Percentiles rank a stretch among this genome's conserved stretches.
phyloP scores from a whole-genome alignment of 306 rosid genomes.

The Clitoria ternatea region DNA sequence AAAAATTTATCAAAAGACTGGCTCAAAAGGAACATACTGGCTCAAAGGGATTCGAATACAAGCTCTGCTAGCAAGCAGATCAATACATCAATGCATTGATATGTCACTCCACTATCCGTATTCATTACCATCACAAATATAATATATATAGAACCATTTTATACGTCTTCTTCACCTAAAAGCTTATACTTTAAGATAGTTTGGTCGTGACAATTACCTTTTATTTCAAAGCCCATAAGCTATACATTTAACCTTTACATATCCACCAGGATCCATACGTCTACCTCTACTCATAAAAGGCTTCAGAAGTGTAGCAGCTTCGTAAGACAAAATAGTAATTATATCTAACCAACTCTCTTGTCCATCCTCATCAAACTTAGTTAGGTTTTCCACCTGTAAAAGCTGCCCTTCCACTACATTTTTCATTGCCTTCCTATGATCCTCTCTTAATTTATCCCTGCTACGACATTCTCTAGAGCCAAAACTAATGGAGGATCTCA shows the following conservation, averaged over 20 bases:
- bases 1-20: conserved; percentile 8
- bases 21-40: neutral
- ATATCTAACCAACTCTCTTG: conserved; percentile 75
- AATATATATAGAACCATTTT: neutral
- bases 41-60: too few species aligned
- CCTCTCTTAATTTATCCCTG: conserved; percentile 66
- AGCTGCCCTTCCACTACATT: conserved; percentile 88
- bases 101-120: neutral
- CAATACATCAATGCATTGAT: conserved; percentile 5
- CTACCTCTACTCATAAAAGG: conserved; percentile 82
- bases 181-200: neutral
- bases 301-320: conserved; percentile 83
- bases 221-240: conserved; percentile 63
- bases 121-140: neutral
- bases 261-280: conserved; percentile 96
- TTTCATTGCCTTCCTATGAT: conserved; percentile 62
- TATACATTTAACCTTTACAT: conserved; percentile 85
- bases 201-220: conserved; percentile 41
- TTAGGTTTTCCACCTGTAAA: conserved; percentile 69
- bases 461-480: conserved; percentile 63
- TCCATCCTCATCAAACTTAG: conserved; percentile 46
- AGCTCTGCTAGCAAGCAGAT: neutral
- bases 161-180: neutral
- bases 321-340: conserved; percentile 80
- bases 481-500: conserved; percentile 53